Percentiles rank a stretch among this genome's conserved stretches.
Evolutionary conservation across 75 land plant genomes (phyloP).

Genomic region (Pseudotsuga menziesii): DNA sequence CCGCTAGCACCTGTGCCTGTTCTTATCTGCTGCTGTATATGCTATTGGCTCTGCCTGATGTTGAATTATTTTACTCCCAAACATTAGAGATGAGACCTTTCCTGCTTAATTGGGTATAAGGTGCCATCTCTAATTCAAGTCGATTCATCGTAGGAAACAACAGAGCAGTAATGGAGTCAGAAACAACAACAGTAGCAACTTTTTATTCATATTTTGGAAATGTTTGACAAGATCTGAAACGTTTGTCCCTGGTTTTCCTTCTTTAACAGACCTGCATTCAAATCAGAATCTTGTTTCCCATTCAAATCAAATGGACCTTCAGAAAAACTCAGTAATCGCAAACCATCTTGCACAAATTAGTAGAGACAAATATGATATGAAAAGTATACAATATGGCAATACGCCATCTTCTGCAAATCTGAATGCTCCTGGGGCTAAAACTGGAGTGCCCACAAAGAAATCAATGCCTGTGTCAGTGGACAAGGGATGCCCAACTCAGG

Average conservation of each 20-base stretch:
- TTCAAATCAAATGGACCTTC: not conserved
- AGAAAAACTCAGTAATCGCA: not conserved
- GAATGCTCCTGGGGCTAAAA: not conserved
- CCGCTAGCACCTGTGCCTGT: not conserved
- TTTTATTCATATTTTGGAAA: not conserved
- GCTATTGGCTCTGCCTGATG: not conserved
- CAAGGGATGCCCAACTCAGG: not conserved
- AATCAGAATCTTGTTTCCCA: not conserved
- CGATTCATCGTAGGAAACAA: not conserved
- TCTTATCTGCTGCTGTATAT: not conserved
- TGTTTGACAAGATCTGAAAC: not conserved
- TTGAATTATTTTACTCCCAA: not conserved
- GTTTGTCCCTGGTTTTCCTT: not conserved
- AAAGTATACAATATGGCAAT: not conserved
- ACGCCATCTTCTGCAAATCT: not conserved
- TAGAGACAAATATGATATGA: not conserved
- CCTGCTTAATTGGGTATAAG: slow-evolving; percentile 1
- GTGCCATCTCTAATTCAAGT: not conserved
- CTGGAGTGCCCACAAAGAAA: not conserved
- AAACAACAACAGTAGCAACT: not conserved
- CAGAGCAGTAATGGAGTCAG: not conserved
- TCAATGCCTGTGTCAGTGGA: not conserved
- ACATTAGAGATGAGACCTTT: not conserved
- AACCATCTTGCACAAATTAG: not conserved
- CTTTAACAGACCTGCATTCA: not conserved